These are phyloP conservation scores for Cinnamomum chago DNA, from an alignment of 164 flowering plant genomes.

Conservation along the genomic window DNA sequence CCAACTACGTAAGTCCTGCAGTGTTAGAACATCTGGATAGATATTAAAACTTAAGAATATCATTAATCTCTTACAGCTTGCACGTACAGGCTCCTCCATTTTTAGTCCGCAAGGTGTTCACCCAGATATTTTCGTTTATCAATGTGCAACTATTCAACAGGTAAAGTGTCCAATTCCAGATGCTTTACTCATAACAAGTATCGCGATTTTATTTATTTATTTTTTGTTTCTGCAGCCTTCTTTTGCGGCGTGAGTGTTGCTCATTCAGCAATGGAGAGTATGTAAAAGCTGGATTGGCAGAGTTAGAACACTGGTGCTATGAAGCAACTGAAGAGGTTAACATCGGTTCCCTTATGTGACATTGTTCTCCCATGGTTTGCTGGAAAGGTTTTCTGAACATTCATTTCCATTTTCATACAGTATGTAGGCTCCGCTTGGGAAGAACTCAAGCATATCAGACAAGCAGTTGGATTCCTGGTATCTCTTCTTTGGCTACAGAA, in stretches of 20 bases:
- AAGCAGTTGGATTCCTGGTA: slow-evolving; percentile 98
- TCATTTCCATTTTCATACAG: slow-evolving; percentile 29
- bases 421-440: slow-evolving; percentile 97
- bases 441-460: slow-evolving; percentile 90
- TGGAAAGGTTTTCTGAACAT: neutral
- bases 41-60: neutral
- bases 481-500: neutral
- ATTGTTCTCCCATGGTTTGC: neutral
- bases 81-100: slow-evolving; percentile 77
- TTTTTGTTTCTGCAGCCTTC: slow-evolving; percentile 58
- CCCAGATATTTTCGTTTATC: slow-evolving; percentile 89
- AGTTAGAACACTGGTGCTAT: slow-evolving; percentile 88
- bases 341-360: neutral
- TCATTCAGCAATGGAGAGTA: slow-evolving; percentile 98
- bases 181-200: neutral
- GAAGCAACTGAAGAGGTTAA: slow-evolving; percentile 85
- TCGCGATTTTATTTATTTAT: neutral
- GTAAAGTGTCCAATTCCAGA: slow-evolving; percentile 24
- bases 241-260: slow-evolving; percentile 97
- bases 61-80: slow-evolving; percentile 7
- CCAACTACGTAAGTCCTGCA: slow-evolving; percentile 66
- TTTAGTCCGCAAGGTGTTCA: slow-evolving; percentile 79
- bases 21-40: neutral
- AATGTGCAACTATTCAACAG: slow-evolving; percentile 97
- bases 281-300: slow-evolving; percentile 88